Percentiles rank a stretch among this genome's conserved stretches.
Evolutionary conservation across 768 basidiomycete genomes (phyloP).

Genomic region (Lentinula aciculospora): DNA sequence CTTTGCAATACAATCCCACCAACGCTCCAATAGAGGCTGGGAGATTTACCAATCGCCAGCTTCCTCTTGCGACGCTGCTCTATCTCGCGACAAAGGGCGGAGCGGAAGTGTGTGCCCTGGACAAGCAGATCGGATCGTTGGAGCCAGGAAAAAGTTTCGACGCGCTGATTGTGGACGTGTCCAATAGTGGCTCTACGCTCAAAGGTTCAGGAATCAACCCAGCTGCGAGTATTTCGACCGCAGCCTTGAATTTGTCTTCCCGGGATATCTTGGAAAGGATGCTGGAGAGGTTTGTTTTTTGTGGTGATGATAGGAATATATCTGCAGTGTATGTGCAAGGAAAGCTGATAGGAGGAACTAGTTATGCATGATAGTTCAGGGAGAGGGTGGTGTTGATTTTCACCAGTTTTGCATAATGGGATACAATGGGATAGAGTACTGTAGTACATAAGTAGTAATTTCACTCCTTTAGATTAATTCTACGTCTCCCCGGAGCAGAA

Average conservation of each 20-base stretch:
- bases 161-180: slow-evolving; percentile 68
- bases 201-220: slow-evolving; percentile 29
- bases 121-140: slow-evolving; percentile 70
- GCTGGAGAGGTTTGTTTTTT: slow-evolving; percentile 83
- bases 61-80: slow-evolving; percentile 71
- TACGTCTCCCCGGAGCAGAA: slow-evolving; percentile 65
- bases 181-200: slow-evolving; percentile 33
- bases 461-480: slow-evolving; percentile 54
- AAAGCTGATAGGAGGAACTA: slow-evolving; percentile 60
- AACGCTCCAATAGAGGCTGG: slow-evolving; percentile 7
- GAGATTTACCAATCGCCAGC: slow-evolving; percentile 50
- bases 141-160: slow-evolving; percentile 83
- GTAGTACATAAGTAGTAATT: background rate
- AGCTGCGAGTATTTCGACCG: slow-evolving; percentile 45
- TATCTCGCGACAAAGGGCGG: slow-evolving; percentile 93
- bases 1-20: slow-evolving; percentile 31
- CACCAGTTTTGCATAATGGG: background rate
- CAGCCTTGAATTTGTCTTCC: slow-evolving; percentile 25
- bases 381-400: background rate
- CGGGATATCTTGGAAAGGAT: slow-evolving; percentile 41
- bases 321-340: slow-evolving; percentile 82
- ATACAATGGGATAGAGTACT: background rate
- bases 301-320: slow-evolving; percentile 85
- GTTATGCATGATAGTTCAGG: background rate
- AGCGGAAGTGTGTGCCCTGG: slow-evolving; percentile 73